Evolutionary conservation across 2,329 filamentous ascomycete species (phyloP), one percentile per base, ranked within the genome.

Genomic region (Xylariaceae sp.): DNA sequence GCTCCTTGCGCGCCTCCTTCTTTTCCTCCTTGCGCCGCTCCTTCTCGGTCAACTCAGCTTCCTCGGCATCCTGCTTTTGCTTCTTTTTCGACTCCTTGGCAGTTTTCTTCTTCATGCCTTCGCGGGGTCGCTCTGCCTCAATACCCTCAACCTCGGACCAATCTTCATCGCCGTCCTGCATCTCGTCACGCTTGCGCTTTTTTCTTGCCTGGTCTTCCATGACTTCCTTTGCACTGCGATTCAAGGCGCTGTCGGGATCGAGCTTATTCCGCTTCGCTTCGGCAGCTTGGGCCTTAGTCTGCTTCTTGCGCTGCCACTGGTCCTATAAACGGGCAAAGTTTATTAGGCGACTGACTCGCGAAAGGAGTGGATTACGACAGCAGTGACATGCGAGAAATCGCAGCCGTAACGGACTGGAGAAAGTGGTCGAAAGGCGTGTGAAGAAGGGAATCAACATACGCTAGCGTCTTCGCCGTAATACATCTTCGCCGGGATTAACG

Each of bases 231-330:
- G 92, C 93, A 65, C 86, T 94, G 64, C 78, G 79, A 79, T 95
- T 94, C 65, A 82, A 73, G 63, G 88, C 87, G 70, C 91, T 92
- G 66, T 93, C 90, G 30, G 94, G 92, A 69, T 97, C 90, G 47
- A 97, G 82, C 77, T 97, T 97, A 61, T 89, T 90, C 71, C 88
- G 84, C 77, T 92, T 92, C 58, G 91, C 89, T 66, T 88, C 87
- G 63, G 86, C 85, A 61, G 90, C 90, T 74, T 96, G 84, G 74
- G 91, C 89, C 73, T 96, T 96, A 54, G 91, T 93, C 77, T 97
- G 92, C 79, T 97, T 97, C 77, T 94, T 96, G 72, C 88, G 88
- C 73, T 87, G 86, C 91, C 92, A 96, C 87, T 97, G 91, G 69
- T 94, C 89, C 91, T 96, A 70, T 63, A 55, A 49, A 66, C 13